Base-by-base conservation (phyloP, 306 rosid species). In the Trifolium dubium region DNA sequence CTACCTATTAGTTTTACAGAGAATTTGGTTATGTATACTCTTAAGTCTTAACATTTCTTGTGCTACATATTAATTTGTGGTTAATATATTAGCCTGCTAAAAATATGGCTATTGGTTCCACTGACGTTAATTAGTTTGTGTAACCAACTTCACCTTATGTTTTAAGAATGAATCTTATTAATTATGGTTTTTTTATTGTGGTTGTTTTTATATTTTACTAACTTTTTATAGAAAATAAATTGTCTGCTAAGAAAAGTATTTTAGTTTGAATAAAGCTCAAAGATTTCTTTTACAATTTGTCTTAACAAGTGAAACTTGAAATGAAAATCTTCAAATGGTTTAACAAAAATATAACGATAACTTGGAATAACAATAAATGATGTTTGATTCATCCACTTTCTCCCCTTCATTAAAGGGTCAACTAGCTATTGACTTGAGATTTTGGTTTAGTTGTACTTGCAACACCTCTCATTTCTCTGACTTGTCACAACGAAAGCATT, bases 361-460 rank as follows among this genome's bases (percentile, higher is more conserved):
- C 37, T 7, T 37, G 49, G 35, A 41, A 51, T 6, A 55, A 55
- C 32, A 60, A 11, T 17, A 15, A 13, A 46, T 9, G 29, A 63
- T 32, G 9, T 47, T 62, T 49, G 40, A 19, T 18, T 10, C 4
- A 15, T 19, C 29, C 55, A 30, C 8, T 13, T 10, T 46, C 34
- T 69, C 31, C 40, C 40, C 35, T 50, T 15, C 19, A 30, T 30
- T 53, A 39, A 69, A 64, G 51, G 35, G 64, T 55, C 56, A 71
- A 37, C 56, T 31, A 64, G 23, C 5, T 46, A 23, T 50, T 59
- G 64, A 72, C 44, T 14, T 31, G 7, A 53, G 55, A 46, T 44
- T 50, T 69, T 82, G 87, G 88, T 75, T 70, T 82, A 44, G 92
- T 66, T 88, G 80, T 68, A 84, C 81, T 85, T 53, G 73, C 58